Evolutionary conservation across 1,284 basidiomycete genomes (phyloP), one percentile per base, ranked within the genome.

Genomic region (Waitea zeae): DNA sequence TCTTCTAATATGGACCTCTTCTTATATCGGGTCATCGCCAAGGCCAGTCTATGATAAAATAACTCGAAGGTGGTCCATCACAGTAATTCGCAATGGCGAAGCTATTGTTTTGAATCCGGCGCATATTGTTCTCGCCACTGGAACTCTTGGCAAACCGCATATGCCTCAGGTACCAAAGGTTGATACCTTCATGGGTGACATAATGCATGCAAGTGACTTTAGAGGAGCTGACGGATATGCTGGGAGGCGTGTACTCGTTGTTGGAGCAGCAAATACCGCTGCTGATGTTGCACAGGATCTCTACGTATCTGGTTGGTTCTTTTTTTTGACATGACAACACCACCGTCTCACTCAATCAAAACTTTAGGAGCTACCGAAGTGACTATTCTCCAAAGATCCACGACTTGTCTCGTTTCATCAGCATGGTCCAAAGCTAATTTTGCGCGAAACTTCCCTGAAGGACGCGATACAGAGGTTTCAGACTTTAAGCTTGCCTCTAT

Each of bases 221-320:
- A 35, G 38, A 4, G 52, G 53, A 2, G 51, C 46, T 1, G 31
- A 31, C 20, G 30, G 37, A 2, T 59, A 51, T 34, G 29, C 46
- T 2, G 51, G 54, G 12, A 54, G 56, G 37, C 48, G 47, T 9
- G 54, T 56, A 12, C 43, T 60, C 3, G 53, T 62, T 17, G 45
- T 62, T 4, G 60, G 60, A n/a, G 53, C 59, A 1, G 57, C 56
- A 11, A 59, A 57, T 28, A 56, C 54, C 0, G 48, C 52, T 1
- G 53, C 55, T 4, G 57, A 60, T 37, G 46, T 62, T 5, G 57
- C 51, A 20, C 52, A 55, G 33, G 58, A 62, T 37, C 45, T 61
- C n/a, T 39, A 40, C 12, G 36, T 44, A 5, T 45, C 48, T 17
- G n/a, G n/a, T n/a, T n/a, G n/a, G n/a, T n/a, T n/a, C n/a, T n/a